phyloP scores from a whole-genome alignment of 2,329 filamentous ascomycete species.

The Phyllosticta citriasiana region DNA sequence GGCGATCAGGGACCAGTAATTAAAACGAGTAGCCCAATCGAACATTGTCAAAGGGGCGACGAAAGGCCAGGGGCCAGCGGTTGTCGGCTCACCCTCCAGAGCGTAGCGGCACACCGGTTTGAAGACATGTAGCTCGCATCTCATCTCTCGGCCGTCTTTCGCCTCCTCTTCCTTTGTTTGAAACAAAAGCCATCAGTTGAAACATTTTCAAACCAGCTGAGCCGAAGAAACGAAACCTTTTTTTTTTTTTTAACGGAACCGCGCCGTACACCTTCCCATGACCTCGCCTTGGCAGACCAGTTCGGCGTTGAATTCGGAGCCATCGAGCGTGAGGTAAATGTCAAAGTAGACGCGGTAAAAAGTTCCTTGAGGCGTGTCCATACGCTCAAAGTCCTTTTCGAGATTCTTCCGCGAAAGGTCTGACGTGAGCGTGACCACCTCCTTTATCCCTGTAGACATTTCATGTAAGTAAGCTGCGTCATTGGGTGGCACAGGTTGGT shows the following conservation, averaged over 20 bases:
- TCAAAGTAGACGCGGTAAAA: conserved; percentile 58
- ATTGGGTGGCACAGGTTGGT: not conserved
- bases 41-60: not conserved
- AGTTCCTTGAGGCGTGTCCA: conserved; percentile 92
- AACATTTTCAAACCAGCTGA: not conserved
- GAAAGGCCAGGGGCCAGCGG: not conserved
- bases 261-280: conserved; percentile 90
- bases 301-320: conserved; percentile 95
- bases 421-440: conserved; percentile 93
- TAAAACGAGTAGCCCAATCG: not conserved
- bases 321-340: conserved; percentile 79
- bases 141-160: not conserved
- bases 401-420: conserved; percentile 96
- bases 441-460: conserved; percentile 72
- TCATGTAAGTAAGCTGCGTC: conserved; percentile 9
- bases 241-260: conserved; percentile 66
- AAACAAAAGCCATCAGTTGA: not conserved
- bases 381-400: conserved; percentile 97
- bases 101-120: not conserved
- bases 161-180: not conserved
- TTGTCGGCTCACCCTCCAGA: not conserved
- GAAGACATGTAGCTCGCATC: not conserved
- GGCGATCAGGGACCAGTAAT: not conserved
- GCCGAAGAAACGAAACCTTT: not conserved
- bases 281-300: conserved; percentile 98